These are phyloP conservation scores for Aspergillus brunneoviolaceus DNA, from an alignment of 2,329 filamentous ascomycete species.

Conservation along the genomic window DNA sequence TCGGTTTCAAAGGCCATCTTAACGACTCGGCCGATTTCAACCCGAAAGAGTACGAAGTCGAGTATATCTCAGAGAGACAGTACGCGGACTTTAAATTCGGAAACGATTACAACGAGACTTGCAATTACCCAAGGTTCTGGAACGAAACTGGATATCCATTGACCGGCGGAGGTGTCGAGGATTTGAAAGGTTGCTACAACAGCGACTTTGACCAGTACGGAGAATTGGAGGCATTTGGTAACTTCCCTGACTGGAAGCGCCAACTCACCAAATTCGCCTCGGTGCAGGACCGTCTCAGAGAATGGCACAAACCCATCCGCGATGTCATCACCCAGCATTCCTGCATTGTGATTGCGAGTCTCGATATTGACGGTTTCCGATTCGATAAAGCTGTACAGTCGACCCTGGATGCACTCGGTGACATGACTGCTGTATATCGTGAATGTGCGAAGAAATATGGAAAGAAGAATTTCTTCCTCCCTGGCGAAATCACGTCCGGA, in stretches of 20 bases:
- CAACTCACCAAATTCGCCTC: slow-evolving; percentile 65
- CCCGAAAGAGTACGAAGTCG: slow-evolving; percentile 55
- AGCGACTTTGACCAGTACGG: slow-evolving; percentile 66
- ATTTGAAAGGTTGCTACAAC: slow-evolving; percentile 56
- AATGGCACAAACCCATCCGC: slow-evolving; percentile 60
- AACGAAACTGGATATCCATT: slow-evolving; percentile 55
- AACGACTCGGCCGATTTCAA: slow-evolving; percentile 56
- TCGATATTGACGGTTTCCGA: slow-evolving; percentile 65
- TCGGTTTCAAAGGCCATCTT: slow-evolving; percentile 44
- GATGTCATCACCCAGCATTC: slow-evolving; percentile 60
- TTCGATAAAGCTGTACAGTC: slow-evolving; percentile 65
- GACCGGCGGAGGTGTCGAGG: slow-evolving; percentile 44
- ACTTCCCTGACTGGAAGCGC: slow-evolving; percentile 61
- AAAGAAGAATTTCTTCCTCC: slow-evolving; percentile 63
- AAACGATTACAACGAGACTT: slow-evolving; percentile 54
- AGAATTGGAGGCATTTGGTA: slow-evolving; percentile 63
- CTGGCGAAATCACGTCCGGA: slow-evolving; percentile 62
- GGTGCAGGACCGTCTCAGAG: slow-evolving; percentile 64
- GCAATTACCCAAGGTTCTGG: slow-evolving; percentile 61
- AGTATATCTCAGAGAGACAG: slow-evolving; percentile 53
- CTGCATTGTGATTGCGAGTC: slow-evolving; percentile 58
- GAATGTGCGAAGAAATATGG: slow-evolving; percentile 55
- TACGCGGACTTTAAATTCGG: slow-evolving; percentile 59
- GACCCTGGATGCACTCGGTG: slow-evolving; percentile 59
- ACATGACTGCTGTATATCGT: slow-evolving; percentile 56